Evolutionary conservation across 2,329 filamentous ascomycete species (phyloP).

Genomic region (Fusarium sublunatum): DNA sequence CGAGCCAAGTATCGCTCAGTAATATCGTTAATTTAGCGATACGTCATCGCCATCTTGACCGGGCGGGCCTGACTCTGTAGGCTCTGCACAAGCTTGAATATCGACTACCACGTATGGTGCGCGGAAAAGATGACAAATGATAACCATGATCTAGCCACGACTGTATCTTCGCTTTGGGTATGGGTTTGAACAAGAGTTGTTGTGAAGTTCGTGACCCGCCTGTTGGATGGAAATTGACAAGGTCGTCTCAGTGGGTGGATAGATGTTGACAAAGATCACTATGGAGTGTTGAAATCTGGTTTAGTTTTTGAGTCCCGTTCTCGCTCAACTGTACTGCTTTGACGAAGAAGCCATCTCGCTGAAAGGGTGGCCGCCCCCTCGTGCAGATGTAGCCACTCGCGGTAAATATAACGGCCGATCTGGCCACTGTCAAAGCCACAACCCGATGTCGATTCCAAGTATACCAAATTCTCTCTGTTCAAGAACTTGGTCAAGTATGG

Average conservation of each 20-base stretch:
- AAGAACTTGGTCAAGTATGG: too few species aligned
- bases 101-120: conserved; percentile 15
- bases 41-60: not conserved
- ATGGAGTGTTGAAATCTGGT: conserved; percentile 5
- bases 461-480: conserved; percentile 15
- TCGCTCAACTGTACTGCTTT: conserved; percentile 4
- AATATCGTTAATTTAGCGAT: not conserved
- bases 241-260: not conserved
- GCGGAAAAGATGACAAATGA: conserved; percentile 5
- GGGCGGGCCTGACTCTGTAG: not conserved
- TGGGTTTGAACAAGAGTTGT: not conserved
- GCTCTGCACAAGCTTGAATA: not conserved
- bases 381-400: conserved; percentile 7
- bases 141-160: conserved; percentile 7
- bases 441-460: not conserved
- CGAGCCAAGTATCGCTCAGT: not conserved
- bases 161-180: not conserved
- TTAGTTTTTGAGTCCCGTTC: not conserved
- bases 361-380: not conserved
- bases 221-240: conserved; percentile 4
- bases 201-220: not conserved
- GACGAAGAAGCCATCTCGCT: conserved; percentile 9
- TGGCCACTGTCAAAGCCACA: not conserved
- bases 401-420: conserved; percentile 5
- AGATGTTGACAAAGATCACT: not conserved